Conservation (phyloP, 768 basidiomycete species). For the Auricularia sp. region DNA sequence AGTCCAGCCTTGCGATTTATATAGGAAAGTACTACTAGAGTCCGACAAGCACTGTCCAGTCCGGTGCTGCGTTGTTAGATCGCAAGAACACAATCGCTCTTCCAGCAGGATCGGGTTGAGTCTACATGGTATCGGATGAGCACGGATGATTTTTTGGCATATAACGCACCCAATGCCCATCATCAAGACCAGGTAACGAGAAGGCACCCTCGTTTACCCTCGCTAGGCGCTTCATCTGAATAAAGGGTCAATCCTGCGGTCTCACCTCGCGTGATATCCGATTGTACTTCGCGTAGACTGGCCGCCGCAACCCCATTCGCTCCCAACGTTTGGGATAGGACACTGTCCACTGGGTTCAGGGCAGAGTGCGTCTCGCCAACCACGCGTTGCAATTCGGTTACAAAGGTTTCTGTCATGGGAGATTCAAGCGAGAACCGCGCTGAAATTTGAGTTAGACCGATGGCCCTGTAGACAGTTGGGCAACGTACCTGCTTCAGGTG, state of each 20-base stretch:
- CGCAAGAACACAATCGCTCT: no score
- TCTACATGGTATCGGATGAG: no score
- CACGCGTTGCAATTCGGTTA: background rate
- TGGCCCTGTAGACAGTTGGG: background rate
- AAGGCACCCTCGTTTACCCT: background rate
- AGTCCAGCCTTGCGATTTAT: background rate
- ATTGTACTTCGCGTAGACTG: background rate
- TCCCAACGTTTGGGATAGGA: background rate
- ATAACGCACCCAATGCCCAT: no score
- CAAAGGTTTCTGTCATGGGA: background rate
- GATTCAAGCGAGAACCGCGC: background rate
- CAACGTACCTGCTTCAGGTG: background rate
- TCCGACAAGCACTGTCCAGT: no score
- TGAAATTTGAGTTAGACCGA: no score
- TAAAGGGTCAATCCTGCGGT: background rate
- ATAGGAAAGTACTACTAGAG: no score
- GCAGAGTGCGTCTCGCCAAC: background rate
- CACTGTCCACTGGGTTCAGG: background rate
- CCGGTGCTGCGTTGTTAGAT: no score
- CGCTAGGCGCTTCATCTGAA: background rate
- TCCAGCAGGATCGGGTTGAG: no score
- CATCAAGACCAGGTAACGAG: no score
- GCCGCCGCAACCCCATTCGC: background rate
- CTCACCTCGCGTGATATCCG: background rate
- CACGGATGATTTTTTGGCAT: no score